Conservation (phyloP, 495 filamentous ascomycete species). For the Rhizodiscina lignyota region DNA sequence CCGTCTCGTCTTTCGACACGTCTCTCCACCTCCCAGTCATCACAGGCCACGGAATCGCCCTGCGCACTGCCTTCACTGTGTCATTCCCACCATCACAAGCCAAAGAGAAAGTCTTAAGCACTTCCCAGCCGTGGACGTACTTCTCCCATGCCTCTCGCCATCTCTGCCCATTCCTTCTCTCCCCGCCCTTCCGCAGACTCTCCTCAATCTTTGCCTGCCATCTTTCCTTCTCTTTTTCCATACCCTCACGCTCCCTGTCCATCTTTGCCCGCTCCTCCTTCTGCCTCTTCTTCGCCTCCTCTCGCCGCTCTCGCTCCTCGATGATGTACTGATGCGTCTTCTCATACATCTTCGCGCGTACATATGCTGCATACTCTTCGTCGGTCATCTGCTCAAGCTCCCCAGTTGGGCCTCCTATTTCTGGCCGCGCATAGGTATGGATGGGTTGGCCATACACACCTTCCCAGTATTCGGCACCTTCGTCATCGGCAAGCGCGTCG, state of each 20-base stretch:
- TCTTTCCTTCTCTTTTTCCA: slow-evolving; percentile 2
- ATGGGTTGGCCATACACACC: slow-evolving; percentile 89
- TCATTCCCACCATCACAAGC: slow-evolving; percentile 2
- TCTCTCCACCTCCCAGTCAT: slow-evolving; percentile 42
- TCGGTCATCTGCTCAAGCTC: slow-evolving; percentile 77
- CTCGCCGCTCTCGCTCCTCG: slow-evolving; percentile 45
- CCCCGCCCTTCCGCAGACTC: slow-evolving; percentile 33
- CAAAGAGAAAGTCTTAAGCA: slow-evolving; percentile 16
- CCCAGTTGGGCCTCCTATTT: slow-evolving; percentile 21
- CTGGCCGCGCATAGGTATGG: slow-evolving; percentile 37
- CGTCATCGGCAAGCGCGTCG: slow-evolving; percentile 96
- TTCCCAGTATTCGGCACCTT: slow-evolving; percentile 91
- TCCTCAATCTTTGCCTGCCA: slow-evolving; percentile 25
- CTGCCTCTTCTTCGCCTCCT: slow-evolving; percentile 21
- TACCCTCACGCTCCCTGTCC: slow-evolving; percentile 22
- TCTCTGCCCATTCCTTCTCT: slow-evolving; percentile 29
- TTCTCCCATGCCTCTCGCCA: slow-evolving; percentile 41
- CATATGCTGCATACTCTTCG: slow-evolving; percentile 74
- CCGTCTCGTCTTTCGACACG: slow-evolving; percentile 42
- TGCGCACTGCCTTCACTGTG: background rate
- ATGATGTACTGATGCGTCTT: slow-evolving; percentile 51
- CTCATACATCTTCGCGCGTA: slow-evolving; percentile 86
- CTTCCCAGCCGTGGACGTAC: slow-evolving; percentile 49
- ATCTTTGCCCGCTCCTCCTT: slow-evolving; percentile 19
- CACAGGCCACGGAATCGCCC: slow-evolving; percentile 65